Base-by-base conservation (phyloP, 2,329 filamentous ascomycete genomes). In the Neofusicoccum laricinum region DNA sequence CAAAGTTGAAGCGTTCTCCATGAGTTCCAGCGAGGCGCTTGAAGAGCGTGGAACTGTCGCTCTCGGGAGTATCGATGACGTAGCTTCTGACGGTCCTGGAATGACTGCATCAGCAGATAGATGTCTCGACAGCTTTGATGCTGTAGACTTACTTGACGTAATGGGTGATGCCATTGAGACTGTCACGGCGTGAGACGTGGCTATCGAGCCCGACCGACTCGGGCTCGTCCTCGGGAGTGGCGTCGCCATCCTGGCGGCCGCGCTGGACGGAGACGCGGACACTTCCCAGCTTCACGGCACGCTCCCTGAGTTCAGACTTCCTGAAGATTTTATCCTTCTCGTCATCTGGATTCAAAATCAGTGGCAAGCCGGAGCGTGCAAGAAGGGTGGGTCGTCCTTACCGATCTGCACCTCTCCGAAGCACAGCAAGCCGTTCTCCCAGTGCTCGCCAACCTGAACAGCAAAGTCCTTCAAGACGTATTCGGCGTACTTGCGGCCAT, bases 241-340 rank as follows among this genome's bases (percentile, higher is more conserved):
- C 15, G 2, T 49, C 41, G n/a, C 17, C 17, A n/a, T 64, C 43
- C 21, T 41, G 30, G 10, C 32, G 38, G 3, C 63, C 63, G 21
- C 63, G 63, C 51, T 64, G 63, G 36, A 64, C 36, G 15, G 63
- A 59, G 40, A 59, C 36, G 15, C 51, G 40, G 17, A 58, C 30
- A 2, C 40, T 41, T 2, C 61, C 40, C 0, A 64, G 49, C 10
- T 63, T 50, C n/a, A 32, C 36, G 4, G 36, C n/a, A 10, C 61
- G 46, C 4, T 53, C 25, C 21, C 4, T 46, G 4, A 46, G 30
- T 10, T 46, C 55, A 2, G 55, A 46, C 10, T n/a, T 45, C 30
- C 4, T 59, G n/a, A 46, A 59, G 0, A 19, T 4, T 11, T 15
- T 46, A 5, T 34, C 17, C 17, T 46, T 59, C 4, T 59, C 41